Percentiles rank a stretch among this genome's conserved stretches.
phyloP scores from a whole-genome alignment of 2,329 filamentous ascomycete genomes.

The Colletotrichum sp. region DNA sequence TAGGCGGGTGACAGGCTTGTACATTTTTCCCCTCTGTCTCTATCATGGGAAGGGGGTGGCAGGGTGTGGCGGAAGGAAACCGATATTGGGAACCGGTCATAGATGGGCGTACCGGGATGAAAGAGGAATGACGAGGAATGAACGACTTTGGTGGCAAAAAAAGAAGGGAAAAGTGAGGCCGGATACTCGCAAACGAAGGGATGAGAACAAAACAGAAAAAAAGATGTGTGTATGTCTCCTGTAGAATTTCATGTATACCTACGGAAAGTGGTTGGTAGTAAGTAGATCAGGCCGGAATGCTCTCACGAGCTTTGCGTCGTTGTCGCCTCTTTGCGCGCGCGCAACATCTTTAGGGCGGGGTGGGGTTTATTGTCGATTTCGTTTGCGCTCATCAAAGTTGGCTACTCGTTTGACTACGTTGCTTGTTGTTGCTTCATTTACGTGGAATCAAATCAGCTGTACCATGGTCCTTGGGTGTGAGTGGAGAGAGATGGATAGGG shows the following conservation, averaged over 20 bases:
- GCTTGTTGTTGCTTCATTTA: not conserved
- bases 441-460: not conserved
- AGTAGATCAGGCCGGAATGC: conserved; percentile 23
- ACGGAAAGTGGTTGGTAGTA: conserved; percentile 6
- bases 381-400: not conserved
- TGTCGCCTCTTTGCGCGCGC: not conserved
- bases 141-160: not conserved
- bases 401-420: not conserved
- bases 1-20: not conserved
- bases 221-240: not conserved
- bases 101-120: conserved; percentile 7
- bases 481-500: not conserved
- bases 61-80: not conserved
- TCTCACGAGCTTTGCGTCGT: conserved; percentile 26
- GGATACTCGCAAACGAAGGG: conserved; percentile 18
- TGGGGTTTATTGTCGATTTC: not conserved
- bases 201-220: conserved; percentile 6
- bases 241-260: conserved; percentile 20
- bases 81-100: conserved; percentile 1
- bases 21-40: not conserved
- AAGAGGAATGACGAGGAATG: not conserved
- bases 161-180: not conserved
- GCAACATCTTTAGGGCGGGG: not conserved
- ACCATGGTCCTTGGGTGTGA: not conserved
- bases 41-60: not conserved